These are phyloP conservation scores for Mycena olivaceomarginata DNA, from an alignment of 768 basidiomycete genomes.

Conservation along the genomic window DNA sequence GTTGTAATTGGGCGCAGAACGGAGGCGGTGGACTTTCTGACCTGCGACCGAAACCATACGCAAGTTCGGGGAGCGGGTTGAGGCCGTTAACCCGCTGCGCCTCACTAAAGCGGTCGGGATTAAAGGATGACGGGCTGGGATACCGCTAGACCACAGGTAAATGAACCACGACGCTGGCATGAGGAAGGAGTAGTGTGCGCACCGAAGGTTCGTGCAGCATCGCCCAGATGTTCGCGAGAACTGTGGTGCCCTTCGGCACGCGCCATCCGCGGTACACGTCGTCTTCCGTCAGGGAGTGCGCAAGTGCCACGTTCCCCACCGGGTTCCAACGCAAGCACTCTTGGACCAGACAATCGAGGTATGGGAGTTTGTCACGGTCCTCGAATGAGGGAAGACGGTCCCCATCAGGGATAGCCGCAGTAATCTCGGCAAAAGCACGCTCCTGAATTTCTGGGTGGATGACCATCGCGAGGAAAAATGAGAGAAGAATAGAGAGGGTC, in stretches of 20 bases:
- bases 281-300: constrained; percentile 52
- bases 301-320: constrained; percentile 19
- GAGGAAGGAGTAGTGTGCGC: not conserved
- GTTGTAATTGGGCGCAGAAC: not conserved
- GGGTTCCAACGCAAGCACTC: constrained; percentile 57
- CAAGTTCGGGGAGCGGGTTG: constrained; percentile 34
- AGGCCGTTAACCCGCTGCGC: constrained; percentile 36
- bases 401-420: constrained; percentile 46
- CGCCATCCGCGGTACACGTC: constrained; percentile 64
- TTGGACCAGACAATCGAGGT: constrained; percentile 61
- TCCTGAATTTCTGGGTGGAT: constrained; percentile 57
- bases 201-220: constrained; percentile 68
- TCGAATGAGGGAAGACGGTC: constrained; percentile 38
- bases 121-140: constrained; percentile 67
- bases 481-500: constrained; percentile 57
- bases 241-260: constrained; percentile 59
- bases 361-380: constrained; percentile 56
- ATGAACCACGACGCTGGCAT: not conserved
- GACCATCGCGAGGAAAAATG: constrained; percentile 59
- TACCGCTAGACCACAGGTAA: constrained; percentile 49
- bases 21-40: not conserved
- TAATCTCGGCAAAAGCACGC: constrained; percentile 55
- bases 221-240: constrained; percentile 56
- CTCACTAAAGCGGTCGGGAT: constrained; percentile 68
- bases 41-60: constrained; percentile 34